Conservation (phyloP, 805 yeast genomes). For the Ogataea polymorpha region DNA sequence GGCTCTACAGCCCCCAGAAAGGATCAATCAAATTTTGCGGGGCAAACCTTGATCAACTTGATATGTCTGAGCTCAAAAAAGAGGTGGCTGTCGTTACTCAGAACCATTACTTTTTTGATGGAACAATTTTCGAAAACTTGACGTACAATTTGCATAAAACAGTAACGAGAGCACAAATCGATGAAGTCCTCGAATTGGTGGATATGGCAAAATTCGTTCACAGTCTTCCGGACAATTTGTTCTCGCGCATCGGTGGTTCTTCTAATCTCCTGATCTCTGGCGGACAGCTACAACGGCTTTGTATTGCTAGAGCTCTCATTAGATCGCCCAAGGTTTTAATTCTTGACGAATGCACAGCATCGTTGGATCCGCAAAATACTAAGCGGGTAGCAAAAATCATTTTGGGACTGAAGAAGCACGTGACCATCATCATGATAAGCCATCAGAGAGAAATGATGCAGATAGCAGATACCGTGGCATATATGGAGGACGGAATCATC, state of each 20-base stretch:
- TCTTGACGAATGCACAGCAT: slow-evolving; percentile 88
- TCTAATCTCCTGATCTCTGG: slow-evolving; percentile 61
- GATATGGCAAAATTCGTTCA: slow-evolving; percentile 54
- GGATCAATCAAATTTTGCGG: slow-evolving; percentile 43
- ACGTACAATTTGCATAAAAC: slow-evolving; percentile 49
- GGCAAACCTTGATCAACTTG: slow-evolving; percentile 43
- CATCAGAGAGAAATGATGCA: slow-evolving; percentile 70
- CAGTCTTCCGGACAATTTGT: slow-evolving; percentile 53
- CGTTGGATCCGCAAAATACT: slow-evolving; percentile 69
- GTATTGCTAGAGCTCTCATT: slow-evolving; percentile 78
- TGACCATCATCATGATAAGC: slow-evolving; percentile 62
- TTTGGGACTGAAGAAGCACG: slow-evolving; percentile 24
- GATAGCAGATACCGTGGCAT: slow-evolving; percentile 48
- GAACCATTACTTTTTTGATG: slow-evolving; percentile 66
- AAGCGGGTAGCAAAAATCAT: slow-evolving; percentile 49
- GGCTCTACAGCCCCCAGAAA: slow-evolving; percentile 43
- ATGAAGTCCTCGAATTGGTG: slow-evolving; percentile 40
- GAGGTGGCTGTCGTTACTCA: slow-evolving; percentile 74
- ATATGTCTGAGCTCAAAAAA: slow-evolving; percentile 47
- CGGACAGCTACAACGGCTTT: slow-evolving; percentile 85
- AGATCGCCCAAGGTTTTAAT: slow-evolving; percentile 63
- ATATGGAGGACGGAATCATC: slow-evolving; percentile 47
- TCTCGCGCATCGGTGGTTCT: slow-evolving; percentile 54
- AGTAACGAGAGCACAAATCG: slow-evolving; percentile 31
- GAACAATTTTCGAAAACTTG: slow-evolving; percentile 68